These are phyloP conservation scores for Hyaloscypha variabilis DNA, from an alignment of 495 filamentous ascomycete genomes.

Conservation along the genomic window DNA sequence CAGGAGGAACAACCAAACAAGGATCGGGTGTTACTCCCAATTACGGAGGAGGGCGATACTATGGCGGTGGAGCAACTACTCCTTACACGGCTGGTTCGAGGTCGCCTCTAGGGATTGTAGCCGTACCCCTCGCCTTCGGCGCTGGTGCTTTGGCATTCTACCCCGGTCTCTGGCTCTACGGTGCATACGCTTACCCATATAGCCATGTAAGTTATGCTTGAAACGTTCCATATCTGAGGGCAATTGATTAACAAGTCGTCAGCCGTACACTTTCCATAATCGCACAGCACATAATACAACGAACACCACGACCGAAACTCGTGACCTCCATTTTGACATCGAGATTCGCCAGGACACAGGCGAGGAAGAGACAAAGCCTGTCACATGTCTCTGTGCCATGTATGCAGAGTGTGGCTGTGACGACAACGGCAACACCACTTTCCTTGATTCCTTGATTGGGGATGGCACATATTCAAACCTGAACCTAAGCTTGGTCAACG, in stretches of 20 bases:
- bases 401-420: constrained; percentile 82
- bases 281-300: constrained; percentile 35
- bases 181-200: constrained; percentile 73
- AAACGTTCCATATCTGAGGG: too few relatives aligned
- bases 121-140: constrained; percentile 51
- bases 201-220: constrained; percentile 31
- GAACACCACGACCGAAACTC: constrained; percentile 7
- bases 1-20: constrained; percentile 64
- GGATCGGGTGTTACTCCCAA: constrained; percentile 64
- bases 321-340: constrained; percentile 4
- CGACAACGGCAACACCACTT: constrained; percentile 59
- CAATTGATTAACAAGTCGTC: too few relatives aligned
- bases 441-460: constrained; percentile 61
- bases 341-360: constrained; percentile 27
- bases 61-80: constrained; percentile 71
- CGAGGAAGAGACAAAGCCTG: constrained; percentile 60
- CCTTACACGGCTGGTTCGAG: constrained; percentile 67
- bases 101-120: constrained; percentile 60
- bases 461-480: constrained; percentile 59
- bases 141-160: constrained; percentile 52
- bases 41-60: constrained; percentile 72
- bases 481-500: constrained; percentile 64
- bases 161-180: constrained; percentile 62
- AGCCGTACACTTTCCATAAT: constrained; percentile 65
- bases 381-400: constrained; percentile 74